Percentiles rank a stretch among this genome's conserved stretches.
phyloP scores from a whole-genome alignment of 148 eudicot genomes.

The Heliosperma pusillum region DNA sequence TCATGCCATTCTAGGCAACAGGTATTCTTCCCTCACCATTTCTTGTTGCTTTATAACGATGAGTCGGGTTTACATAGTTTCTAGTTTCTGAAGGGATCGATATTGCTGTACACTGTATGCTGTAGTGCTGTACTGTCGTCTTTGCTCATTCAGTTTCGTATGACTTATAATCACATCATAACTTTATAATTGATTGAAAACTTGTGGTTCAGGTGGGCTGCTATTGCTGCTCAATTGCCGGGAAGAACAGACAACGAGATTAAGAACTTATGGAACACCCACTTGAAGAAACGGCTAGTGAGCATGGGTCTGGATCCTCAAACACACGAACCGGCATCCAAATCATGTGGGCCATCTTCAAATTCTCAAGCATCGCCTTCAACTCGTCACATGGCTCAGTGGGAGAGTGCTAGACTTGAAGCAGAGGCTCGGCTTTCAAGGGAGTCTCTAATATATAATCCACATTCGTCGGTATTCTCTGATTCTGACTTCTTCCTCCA shows the following conservation, averaged over 20 bases:
- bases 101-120: no score
- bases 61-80: no score
- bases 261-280: slow-evolving; percentile 95
- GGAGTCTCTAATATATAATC: slow-evolving; percentile 41
- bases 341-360: slow-evolving; percentile 24
- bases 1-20: slow-evolving; percentile 69
- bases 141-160: no score
- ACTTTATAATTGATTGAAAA: neutral
- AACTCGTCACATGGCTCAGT: slow-evolving; percentile 95
- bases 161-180: no score
- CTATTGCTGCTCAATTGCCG: slow-evolving; percentile 80
- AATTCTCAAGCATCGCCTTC: slow-evolving; percentile 55
- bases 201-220: slow-evolving; percentile 71
- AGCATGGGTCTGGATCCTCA: slow-evolving; percentile 75
- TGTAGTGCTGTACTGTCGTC: no score
- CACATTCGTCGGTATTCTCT: slow-evolving; percentile 21
- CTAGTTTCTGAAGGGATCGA: no score
- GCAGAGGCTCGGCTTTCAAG: slow-evolving; percentile 92
- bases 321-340: slow-evolving; percentile 60
- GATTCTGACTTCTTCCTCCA: slow-evolving; percentile 56
- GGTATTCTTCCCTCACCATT: slow-evolving; percentile 30
- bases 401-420: slow-evolving; percentile 97
- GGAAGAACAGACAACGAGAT: slow-evolving; percentile 96
- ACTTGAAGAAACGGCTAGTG: slow-evolving; percentile 66
- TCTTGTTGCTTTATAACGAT: no score